Evolutionary conservation across 1,139 yeast species (phyloP), one percentile per base, ranked within the genome.

Genomic region (Magnusiomyces suaveolens): DNA sequence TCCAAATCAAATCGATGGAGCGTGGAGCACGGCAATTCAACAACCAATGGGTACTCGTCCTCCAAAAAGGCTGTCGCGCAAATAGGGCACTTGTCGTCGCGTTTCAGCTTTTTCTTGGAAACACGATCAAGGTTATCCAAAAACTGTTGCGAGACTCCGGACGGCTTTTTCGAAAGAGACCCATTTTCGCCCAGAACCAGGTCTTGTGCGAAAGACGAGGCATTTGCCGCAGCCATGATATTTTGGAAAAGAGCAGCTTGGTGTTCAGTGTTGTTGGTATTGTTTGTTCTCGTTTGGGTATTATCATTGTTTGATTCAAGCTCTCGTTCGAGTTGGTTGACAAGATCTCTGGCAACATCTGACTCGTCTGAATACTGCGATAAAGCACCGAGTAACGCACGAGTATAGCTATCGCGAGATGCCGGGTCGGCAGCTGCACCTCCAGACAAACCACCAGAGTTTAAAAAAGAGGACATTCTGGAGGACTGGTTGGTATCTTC

Each of bases 1-100:
- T 90, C 97, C 61, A 89, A 73, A 66, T 90, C 97, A 69, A 87
- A 90, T 43, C 76, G 76, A 68, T 90, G 97, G 50, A 75, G 78
- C 2, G 72, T 66, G 50, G 78, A 76, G 66, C 97, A 92, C 0
- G 96, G 96, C 39, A 90, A 74, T 61, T 78, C 73, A 20, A 88
- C 96, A 14, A 90, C 81, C 55, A 90, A 72, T 1, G 97, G 96
- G 63, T 84, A 83, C 52, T 80, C 74, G 66, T 88, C 95, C 46
- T 83, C 87, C 4, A 77, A 72, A 63, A 81, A 90, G 55, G 76
- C 77, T 58, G 79, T 80, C 43, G 95, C 85, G 64, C 97, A 90
- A 49, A 90, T 89, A 1, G 97, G 85, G 67, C 97, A 90, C 1
- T 78, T 69, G 55, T 85, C 87, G 38, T 72, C 75, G n/a, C 68